Conservation (phyloP, 345 rosid species). For the Camelina neglecta region DNA sequence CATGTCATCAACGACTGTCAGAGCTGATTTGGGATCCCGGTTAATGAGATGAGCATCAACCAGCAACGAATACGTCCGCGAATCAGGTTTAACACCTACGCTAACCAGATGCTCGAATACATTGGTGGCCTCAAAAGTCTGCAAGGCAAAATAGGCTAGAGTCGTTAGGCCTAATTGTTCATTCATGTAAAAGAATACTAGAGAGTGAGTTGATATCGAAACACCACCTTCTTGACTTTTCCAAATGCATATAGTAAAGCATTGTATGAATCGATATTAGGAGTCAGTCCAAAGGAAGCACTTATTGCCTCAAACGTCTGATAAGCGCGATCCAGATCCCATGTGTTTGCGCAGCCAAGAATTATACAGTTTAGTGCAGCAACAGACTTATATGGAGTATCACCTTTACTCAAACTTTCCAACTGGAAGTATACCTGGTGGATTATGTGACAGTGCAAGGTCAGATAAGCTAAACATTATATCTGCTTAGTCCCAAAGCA, state of each 20-base stretch:
- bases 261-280: conserved; percentile 86
- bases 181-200: not conserved
- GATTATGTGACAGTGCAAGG: conserved; percentile 30
- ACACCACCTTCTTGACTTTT: conserved; percentile 79
- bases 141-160: conserved; percentile 36
- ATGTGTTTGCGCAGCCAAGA: conserved; percentile 88
- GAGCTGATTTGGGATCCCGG: conserved; percentile 83
- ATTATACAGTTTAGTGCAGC: conserved; percentile 93
- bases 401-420: conserved; percentile 72
- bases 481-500: not conserved
- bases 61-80: conserved; percentile 75
- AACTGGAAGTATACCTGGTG: conserved; percentile 86
- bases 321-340: conserved; percentile 97
- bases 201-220: conserved; percentile 22
- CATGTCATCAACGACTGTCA: conserved; percentile 70
- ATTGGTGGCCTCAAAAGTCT: conserved; percentile 86
- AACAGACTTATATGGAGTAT: conserved; percentile 85
- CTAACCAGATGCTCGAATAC: conserved; percentile 82
- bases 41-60: conserved; percentile 90
- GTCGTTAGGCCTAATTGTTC: conserved; percentile 11
- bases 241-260: conserved; percentile 85
- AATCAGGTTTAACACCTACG: conserved; percentile 83
- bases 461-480: conserved; percentile 21
- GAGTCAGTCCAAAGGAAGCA: conserved; percentile 74
- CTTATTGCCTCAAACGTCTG: conserved; percentile 93